Evolutionary conservation across 805 yeast species (phyloP).

Genomic region (Spathaspora girioi): DNA sequence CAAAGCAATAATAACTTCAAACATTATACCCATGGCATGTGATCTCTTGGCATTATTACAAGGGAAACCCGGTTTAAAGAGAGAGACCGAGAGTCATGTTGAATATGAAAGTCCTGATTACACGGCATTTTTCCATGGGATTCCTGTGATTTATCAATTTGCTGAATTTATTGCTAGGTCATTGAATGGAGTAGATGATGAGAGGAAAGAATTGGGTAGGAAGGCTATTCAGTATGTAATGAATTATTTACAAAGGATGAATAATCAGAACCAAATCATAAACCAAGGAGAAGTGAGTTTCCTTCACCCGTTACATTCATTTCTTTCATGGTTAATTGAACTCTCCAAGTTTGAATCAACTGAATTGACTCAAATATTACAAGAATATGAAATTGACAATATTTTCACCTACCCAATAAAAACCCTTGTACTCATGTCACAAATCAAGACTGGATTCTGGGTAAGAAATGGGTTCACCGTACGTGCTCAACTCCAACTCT

Average conservation of each 20-base stretch:
- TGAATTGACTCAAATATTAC: slow-evolving; percentile 7
- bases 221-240: slow-evolving; percentile 30
- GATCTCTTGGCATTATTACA: slow-evolving; percentile 69
- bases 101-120: slow-evolving; percentile 89
- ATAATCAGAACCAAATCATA: slow-evolving; percentile 20
- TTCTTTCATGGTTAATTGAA: slow-evolving; percentile 69
- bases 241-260: slow-evolving; percentile 25
- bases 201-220: slow-evolving; percentile 14
- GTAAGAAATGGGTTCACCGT: slow-evolving; percentile 88
- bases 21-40: slow-evolving; percentile 55
- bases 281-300: slow-evolving; percentile 54
- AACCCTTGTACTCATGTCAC: slow-evolving; percentile 73
- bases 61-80: slow-evolving; percentile 67
- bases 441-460: slow-evolving; percentile 88
- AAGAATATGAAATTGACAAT: slow-evolving; percentile 1
- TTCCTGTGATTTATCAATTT: slow-evolving; percentile 64
- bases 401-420: slow-evolving; percentile 75
- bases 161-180: slow-evolving; percentile 52
- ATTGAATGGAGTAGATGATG: slow-evolving; percentile 24
- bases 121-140: slow-evolving; percentile 63
- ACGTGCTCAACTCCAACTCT: slow-evolving; percentile 73
- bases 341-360: slow-evolving; percentile 29
- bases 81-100: slow-evolving; percentile 79
- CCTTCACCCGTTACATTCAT: slow-evolving; percentile 77
- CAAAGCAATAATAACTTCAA: slow-evolving; percentile 39